These are phyloP conservation scores for Penstemon davidsonii DNA, from an alignment of 257 asterid genomes.

Conservation along the genomic window DNA sequence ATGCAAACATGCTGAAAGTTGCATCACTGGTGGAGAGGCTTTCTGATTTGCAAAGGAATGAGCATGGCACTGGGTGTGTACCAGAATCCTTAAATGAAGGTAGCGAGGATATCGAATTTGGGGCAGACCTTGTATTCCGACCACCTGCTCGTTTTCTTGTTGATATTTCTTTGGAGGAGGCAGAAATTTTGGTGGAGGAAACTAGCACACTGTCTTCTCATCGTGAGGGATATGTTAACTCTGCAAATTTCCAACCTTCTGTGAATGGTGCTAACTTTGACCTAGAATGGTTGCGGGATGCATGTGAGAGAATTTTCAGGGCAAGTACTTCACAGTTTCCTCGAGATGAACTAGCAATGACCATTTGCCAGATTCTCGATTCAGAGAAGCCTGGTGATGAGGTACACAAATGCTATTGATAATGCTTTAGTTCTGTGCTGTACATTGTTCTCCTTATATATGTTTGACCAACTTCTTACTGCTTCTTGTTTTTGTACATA, in stretches of 20 bases:
- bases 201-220: constrained; percentile 38
- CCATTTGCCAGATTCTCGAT: constrained; percentile 92
- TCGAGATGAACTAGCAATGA: constrained; percentile 93
- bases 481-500: constrained; percentile 27
- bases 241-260: constrained; percentile 38
- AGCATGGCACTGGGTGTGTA: constrained; percentile 34
- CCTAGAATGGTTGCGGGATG: constrained; percentile 84
- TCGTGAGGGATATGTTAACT: constrained; percentile 40
- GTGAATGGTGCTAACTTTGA: constrained; percentile 52
- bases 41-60: constrained; percentile 54
- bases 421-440: constrained; percentile 22
- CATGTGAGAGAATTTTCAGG: constrained; percentile 69
- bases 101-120: constrained; percentile 70
- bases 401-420: constrained; percentile 49
- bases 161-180: constrained; percentile 62
- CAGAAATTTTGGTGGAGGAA: constrained; percentile 46
- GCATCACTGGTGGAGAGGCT: constrained; percentile 65
- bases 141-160: constrained; percentile 79
- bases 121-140: constrained; percentile 73
- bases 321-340: constrained; percentile 82
- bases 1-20: constrained; percentile 53
- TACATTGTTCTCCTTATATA: constrained; percentile 20
- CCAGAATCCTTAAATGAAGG: constrained; percentile 42
- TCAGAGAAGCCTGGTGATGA: constrained; percentile 95
- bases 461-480: constrained; percentile 25